These are phyloP conservation scores for Tulasnella sp. DNA, from an alignment of 768 basidiomycete genomes.

Conservation along the genomic window DNA sequence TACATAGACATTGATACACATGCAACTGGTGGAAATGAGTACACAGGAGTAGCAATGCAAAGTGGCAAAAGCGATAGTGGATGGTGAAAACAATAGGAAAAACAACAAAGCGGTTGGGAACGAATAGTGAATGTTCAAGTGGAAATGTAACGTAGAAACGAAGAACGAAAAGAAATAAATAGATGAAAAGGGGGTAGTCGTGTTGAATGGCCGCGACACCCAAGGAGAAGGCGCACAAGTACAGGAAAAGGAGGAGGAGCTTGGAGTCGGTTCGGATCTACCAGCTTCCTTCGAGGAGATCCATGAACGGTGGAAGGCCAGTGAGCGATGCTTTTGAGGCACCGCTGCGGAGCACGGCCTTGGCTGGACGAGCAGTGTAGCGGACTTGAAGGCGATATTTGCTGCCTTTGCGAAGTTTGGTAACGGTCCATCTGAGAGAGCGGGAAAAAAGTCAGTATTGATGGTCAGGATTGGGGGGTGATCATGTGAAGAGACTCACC, in stretches of 20 bases:
- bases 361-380: slow-evolving; percentile 15
- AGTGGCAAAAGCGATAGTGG: not conserved
- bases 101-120: slow-evolving; percentile 1
- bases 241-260: not conserved
- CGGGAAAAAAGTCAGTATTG: not conserved
- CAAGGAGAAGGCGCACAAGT: not conserved
- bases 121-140: not conserved
- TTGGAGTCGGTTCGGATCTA: not conserved
- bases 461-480: not conserved
- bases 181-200: not conserved
- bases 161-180: slow-evolving; percentile 16
- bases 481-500: slow-evolving; percentile 1
- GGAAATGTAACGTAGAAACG: not conserved
- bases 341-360: slow-evolving; percentile 10
- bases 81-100: not conserved
- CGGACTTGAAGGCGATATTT: slow-evolving; percentile 8
- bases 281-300: slow-evolving; percentile 13
- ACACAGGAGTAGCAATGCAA: not conserved
- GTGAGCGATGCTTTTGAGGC: slow-evolving; percentile 7
- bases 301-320: slow-evolving; percentile 16
- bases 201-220: not conserved
- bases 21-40: not conserved
- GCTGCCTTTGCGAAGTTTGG: slow-evolving; percentile 17
- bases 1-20: not conserved
- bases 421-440: slow-evolving; percentile 4